A percentile compares a stretch with the other conserved stretches of the same genome.
These are phyloP conservation scores for Pseudogymnoascus sp. DNA, from an alignment of 2,329 filamentous ascomycete genomes.

Conservation along the genomic window DNA sequence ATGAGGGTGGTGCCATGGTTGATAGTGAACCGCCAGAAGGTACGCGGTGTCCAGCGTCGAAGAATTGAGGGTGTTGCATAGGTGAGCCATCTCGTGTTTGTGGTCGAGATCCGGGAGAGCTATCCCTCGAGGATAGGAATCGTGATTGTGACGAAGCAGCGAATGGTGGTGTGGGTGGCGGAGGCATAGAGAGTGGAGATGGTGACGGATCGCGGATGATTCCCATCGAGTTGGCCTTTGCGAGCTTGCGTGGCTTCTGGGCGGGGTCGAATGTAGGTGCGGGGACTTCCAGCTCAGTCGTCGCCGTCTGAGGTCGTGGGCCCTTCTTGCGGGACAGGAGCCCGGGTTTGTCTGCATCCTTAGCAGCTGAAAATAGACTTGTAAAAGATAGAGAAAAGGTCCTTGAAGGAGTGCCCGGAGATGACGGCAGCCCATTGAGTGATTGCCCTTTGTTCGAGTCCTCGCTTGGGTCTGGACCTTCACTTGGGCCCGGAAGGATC, in stretches of 20 bases:
- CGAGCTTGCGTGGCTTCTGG: constrained; percentile 6
- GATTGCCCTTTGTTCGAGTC: neutral
- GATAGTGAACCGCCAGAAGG: neutral
- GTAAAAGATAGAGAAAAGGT: neutral
- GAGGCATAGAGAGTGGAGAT: constrained; percentile 1
- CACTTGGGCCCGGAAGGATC: neutral
- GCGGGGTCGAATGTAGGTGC: neutral
- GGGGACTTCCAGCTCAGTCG: neutral
- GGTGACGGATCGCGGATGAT: neutral
- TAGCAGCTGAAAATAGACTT: constrained; percentile 4
- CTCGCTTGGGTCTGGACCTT: neutral
- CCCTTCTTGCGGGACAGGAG: neutral
- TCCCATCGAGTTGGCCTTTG: neutral
- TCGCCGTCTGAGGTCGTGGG: neutral
- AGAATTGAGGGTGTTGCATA: neutral
- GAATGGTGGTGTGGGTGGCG: neutral
- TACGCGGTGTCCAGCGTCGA: neutral
- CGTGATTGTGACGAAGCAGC: neutral
- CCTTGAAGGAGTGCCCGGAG: neutral
- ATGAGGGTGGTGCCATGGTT: neutral
- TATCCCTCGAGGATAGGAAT: neutral
- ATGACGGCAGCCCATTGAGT: neutral
- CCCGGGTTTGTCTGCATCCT: constrained; percentile 4
- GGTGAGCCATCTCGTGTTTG: neutral
- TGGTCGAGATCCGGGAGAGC: constrained; percentile 1